These are phyloP conservation scores for Aspergillus campestris DNA, from an alignment of 495 filamentous ascomycete genomes.

Conservation along the genomic window DNA sequence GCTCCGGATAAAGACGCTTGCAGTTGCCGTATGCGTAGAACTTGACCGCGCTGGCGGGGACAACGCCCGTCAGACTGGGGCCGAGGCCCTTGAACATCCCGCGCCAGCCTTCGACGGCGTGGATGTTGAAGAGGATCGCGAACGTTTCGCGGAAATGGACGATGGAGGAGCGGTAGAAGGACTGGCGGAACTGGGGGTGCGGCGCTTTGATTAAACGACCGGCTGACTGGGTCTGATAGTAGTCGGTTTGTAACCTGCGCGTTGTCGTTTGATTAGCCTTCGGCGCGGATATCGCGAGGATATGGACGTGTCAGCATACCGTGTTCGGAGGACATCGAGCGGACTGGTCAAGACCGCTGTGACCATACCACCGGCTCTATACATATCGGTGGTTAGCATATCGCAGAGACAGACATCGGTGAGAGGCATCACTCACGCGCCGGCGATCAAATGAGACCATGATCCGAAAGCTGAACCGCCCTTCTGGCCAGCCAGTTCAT, in stretches of 20 bases:
- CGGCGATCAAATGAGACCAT: slow-evolving; percentile 80
- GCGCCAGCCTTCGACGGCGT: slow-evolving; percentile 68
- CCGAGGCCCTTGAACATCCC: slow-evolving; percentile 85
- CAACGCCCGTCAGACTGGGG: slow-evolving; percentile 78
- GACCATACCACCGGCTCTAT: slow-evolving; percentile 75
- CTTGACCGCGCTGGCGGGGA: slow-evolving; percentile 79
- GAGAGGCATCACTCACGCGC: slow-evolving; percentile 56
- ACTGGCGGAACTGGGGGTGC: slow-evolving; percentile 39
- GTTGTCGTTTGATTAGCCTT: neutral
- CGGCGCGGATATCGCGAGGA: neutral
- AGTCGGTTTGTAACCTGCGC: slow-evolving; percentile 64
- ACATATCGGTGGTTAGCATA: slow-evolving; percentile 3
- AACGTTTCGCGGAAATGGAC: slow-evolving; percentile 66
- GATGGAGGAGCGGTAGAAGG: slow-evolving; percentile 28
- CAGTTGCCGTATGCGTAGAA: slow-evolving; percentile 87
- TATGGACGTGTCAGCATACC: slow-evolving; percentile 17
- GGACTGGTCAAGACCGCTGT: slow-evolving; percentile 75
- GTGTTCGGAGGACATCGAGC: slow-evolving; percentile 81
- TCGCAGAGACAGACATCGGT: too few relatives aligned
- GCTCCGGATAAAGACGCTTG: slow-evolving; percentile 63
- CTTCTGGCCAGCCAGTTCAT: too few relatives aligned
- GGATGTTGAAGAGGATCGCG: slow-evolving; percentile 70
- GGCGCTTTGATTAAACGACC: slow-evolving; percentile 28
- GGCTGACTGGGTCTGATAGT: slow-evolving; percentile 51
- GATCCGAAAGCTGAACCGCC: slow-evolving; percentile 1